A percentile compares a stretch with the other conserved stretches of the same genome.
These are phyloP conservation scores for Trichosporon asahii DNA, from an alignment of 1,284 basidiomycete genomes.

Conservation along the genomic window DNA sequence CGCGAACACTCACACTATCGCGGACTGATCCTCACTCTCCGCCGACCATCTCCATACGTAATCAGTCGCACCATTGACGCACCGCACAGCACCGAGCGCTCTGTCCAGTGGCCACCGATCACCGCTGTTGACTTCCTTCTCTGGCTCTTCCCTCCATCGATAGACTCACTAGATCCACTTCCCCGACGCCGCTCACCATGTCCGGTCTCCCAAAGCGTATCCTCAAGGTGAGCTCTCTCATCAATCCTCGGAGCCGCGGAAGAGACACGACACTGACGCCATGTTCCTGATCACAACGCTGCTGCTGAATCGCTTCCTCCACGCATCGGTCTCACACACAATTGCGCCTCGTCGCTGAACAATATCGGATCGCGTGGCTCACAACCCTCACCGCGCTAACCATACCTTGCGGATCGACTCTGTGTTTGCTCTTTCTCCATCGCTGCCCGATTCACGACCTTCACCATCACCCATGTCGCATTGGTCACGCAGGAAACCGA, in stretches of 20 bases:
- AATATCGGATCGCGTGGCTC: neutral
- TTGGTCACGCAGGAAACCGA: conserved; percentile 79
- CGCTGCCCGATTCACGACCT: neutral
- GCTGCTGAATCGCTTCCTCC: neutral
- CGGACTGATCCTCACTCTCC: neutral
- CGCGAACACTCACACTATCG: neutral
- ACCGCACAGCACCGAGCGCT: neutral
- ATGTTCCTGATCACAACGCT: neutral
- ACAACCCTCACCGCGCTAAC: neutral
- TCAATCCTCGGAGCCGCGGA: neutral
- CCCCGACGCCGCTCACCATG: conserved; percentile 18
- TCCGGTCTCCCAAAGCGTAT: conserved; percentile 51
- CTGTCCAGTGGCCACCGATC: conserved; percentile 3
- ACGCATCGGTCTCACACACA: neutral
- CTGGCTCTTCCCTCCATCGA: neutral
- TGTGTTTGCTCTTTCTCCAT: neutral
- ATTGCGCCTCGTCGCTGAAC: neutral
- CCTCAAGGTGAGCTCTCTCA: conserved; percentile 44
- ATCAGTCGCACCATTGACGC: conserved; percentile 5
- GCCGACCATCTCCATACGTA: neutral
- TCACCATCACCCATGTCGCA: neutral
- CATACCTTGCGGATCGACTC: neutral
- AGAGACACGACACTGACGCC: neutral
- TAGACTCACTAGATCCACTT: neutral
- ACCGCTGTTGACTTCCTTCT: neutral